Evolutionary conservation across 1,139 yeast species (phyloP), one percentile per base, ranked within the genome.

Genomic region (Zhuliangozyma blackwelliae): DNA sequence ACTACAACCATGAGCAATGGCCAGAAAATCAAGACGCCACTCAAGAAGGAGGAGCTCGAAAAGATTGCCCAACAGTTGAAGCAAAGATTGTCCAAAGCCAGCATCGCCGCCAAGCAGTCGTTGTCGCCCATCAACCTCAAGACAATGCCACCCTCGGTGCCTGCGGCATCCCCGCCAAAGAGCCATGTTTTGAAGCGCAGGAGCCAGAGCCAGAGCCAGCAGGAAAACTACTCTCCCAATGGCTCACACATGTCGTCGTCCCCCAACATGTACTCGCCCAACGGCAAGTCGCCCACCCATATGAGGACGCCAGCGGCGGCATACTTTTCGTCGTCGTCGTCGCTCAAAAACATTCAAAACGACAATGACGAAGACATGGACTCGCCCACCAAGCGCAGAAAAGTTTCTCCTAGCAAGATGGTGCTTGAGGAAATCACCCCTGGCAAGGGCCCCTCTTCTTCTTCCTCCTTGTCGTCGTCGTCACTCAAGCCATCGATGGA

Each of bases 21-120:
- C 6, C 38, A 35, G 16, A 40, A 43, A 28, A 33, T 37, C 10
- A 65, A 65, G 44, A 63, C 72, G 4, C 67, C 72, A 9, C 57
- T 70, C 47, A 63, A 63, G 43, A 69, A 68, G 49, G 75, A 69
- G 40, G 76, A 70, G 41, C 55, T 70, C 39, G 76, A 70, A 45
- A 61, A 66, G 41, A 70, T 70, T 28, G 76, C 76, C 43, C 62
- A 62, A 40, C 71, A 69, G 48, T 57, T 70, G 42, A 70, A 69
- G 53, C 63, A 61, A 38, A 68, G 68, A 46, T 56, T 70, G 26
- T 63, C 72, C 29, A 62, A 59, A 46, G 76, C 76, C 10, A 65
- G 73, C 20, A 63, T 69, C 29, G 59, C 76, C 19, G 76, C 76
- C 23, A 70, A 68, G 46, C 72, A 66, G 47, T 58, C 65, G 36